Conservation (phyloP, 2,329 filamentous ascomycete genomes). For the Escovopsis sp. region DNA sequence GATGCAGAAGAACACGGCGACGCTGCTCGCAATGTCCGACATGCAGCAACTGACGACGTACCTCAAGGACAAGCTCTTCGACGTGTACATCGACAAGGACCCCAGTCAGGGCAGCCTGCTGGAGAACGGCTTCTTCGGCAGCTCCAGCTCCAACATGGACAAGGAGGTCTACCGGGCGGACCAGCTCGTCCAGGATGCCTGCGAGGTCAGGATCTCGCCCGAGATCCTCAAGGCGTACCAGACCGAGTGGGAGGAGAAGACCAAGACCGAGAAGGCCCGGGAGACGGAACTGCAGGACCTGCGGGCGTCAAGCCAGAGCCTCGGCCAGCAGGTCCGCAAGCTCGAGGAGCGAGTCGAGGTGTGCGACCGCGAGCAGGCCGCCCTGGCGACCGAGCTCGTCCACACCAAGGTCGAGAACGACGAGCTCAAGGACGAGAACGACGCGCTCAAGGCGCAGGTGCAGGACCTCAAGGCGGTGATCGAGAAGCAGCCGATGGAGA, state of each 20-base stretch:
- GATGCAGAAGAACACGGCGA: slow-evolving; percentile 82
- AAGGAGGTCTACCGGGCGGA: slow-evolving; percentile 95
- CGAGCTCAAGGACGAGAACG: slow-evolving; percentile 75
- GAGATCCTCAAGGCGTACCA: slow-evolving; percentile 71
- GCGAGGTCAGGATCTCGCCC: slow-evolving; percentile 69
- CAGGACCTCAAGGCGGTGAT: slow-evolving; percentile 74
- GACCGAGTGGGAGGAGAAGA: slow-evolving; percentile 83
- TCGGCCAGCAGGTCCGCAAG: slow-evolving; percentile 62
- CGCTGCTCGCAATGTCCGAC: slow-evolving; percentile 70
- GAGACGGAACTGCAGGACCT: slow-evolving; percentile 68
- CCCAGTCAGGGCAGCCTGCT: slow-evolving; percentile 86
- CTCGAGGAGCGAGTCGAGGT: slow-evolving; percentile 81
- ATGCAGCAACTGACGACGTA: slow-evolving; percentile 82
- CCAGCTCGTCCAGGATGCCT: slow-evolving; percentile 83
- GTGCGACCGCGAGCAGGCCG: slow-evolving; percentile 79
- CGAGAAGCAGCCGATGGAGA: slow-evolving; percentile 75
- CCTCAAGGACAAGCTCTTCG: slow-evolving; percentile 86
- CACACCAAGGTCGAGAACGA: slow-evolving; percentile 89
- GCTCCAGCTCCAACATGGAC: slow-evolving; percentile 72
- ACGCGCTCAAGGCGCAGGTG: slow-evolving; percentile 72
- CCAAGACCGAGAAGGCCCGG: slow-evolving; percentile 63
- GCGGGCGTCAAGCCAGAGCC: slow-evolving; percentile 46
- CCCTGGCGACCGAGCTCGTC: slow-evolving; percentile 80
- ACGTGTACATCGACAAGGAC: slow-evolving; percentile 90
- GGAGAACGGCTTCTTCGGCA: slow-evolving; percentile 94